Evolutionary conservation across 192 early-diverging fungal genomes (phyloP), one percentile per base, ranked within the genome.

Genomic region (Glomus cerebriforme): DNA sequence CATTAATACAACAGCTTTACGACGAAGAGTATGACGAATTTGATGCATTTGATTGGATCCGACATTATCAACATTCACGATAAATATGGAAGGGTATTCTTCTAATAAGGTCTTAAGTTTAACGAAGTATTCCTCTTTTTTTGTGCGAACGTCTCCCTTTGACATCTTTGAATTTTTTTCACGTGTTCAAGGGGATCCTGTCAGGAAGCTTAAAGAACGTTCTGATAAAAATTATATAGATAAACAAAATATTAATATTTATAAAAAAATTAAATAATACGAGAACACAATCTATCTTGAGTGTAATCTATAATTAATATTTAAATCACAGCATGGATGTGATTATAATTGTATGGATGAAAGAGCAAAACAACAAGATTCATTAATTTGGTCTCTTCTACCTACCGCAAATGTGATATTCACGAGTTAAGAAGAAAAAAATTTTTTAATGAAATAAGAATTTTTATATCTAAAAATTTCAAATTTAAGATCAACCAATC

Each of bases 51-150:
- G 98, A 94, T 98, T 98, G 84, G 95, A 96, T 84, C 96, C 95
- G 90, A 99, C 98, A 93, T 99, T 99, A 93, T 99, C 98, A 74
- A 99, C 98, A 83, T 96, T 96, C 89, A 98, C 96, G 88, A 99
- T 91, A 92, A 99, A 99, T 86, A 99, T 96, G 89, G 96, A 96
- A 85, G 90, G 85, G 95, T 95, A 95, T 84, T 95, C 91, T 79
- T 93, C 92, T 83, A 99, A 90, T 83, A 94, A 91, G 68, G 78
- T 74, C 87, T 94, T 92, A 83, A 99, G 94, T 92, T 96, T 97
- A 69, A 86, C 82, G 88, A 98, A 97, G 90, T 99, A 99, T 83
- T 92, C 92, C 88, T 91, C 94, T 88, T 99, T 99, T 88, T 97
- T 97, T 45, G 82, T 72, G 83, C 92, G 90, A 84, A 82, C 84